A percentile compares a stretch with the other conserved stretches of the same genome.
These are phyloP conservation scores for Bipolaris zeicola DNA, from an alignment of 2,329 filamentous ascomycete species.

Conservation along the genomic window DNA sequence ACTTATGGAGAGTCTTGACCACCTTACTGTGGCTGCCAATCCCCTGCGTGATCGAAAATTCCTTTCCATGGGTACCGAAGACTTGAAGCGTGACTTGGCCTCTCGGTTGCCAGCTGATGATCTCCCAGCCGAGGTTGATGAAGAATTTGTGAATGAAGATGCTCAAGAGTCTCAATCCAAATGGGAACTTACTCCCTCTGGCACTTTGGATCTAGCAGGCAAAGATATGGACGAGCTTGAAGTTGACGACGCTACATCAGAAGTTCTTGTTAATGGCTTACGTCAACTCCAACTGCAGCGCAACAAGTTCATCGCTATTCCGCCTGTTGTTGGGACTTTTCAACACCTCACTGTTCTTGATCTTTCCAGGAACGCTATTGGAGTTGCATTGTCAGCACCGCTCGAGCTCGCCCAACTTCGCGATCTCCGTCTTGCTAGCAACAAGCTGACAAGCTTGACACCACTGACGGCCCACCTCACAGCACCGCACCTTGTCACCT, in stretches of 20 bases:
- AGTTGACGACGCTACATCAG: conserved; percentile 42
- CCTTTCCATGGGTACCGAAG: conserved; percentile 76
- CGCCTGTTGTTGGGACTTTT: conserved; percentile 71
- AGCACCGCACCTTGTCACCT: conserved; percentile 75
- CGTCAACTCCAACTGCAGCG: conserved; percentile 72
- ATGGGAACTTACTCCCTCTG: conserved; percentile 44
- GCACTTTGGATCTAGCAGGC: conserved; percentile 51
- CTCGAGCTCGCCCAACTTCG: conserved; percentile 75
- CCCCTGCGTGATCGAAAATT: conserved; percentile 89
- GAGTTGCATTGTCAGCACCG: conserved; percentile 44
- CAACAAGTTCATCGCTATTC: conserved; percentile 75
- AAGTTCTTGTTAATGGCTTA: conserved; percentile 56
- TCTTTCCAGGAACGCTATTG: conserved; percentile 77
- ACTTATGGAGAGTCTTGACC: conserved; percentile 76
- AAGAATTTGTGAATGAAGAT: conserved; percentile 8
- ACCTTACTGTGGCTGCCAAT: conserved; percentile 83
- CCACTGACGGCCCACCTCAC: conserved; percentile 69
- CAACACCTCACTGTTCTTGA: conserved; percentile 73
- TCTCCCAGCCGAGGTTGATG: conserved; percentile 4
- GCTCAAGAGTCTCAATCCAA: conserved; percentile 8
- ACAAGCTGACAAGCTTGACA: conserved; percentile 70
- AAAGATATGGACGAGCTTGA: conserved; percentile 49
- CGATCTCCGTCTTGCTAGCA: conserved; percentile 76
- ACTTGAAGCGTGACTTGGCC: conserved; percentile 76
- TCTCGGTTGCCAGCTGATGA: conserved; percentile 62